Conservation (phyloP, 2,329 filamentous ascomycete species). For the Stemphylium beticola region DNA sequence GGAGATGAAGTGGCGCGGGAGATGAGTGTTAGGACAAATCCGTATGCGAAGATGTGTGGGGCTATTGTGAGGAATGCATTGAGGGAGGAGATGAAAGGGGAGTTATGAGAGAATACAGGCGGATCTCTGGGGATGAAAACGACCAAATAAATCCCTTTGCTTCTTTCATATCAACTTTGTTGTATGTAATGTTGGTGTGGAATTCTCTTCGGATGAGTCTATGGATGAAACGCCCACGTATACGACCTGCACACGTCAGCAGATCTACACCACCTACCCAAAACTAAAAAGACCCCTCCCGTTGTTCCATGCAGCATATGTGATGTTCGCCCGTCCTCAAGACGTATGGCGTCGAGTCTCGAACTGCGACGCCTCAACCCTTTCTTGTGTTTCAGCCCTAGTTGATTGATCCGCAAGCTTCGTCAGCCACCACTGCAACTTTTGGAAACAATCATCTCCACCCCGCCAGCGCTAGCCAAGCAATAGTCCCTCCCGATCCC, state of each 20-base stretch:
- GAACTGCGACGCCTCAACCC: neutral
- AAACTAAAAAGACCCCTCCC: neutral
- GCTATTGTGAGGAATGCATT: conserved; percentile 67
- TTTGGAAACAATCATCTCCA: neutral
- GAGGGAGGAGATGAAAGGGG: conserved; percentile 54
- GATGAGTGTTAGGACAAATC: conserved; percentile 66
- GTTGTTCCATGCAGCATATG: no score
- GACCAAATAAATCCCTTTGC: no score
- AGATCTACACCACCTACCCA: neutral
- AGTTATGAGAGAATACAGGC: neutral
- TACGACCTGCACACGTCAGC: neutral
- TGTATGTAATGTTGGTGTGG: no score
- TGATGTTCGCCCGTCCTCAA: no score
- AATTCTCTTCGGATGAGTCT: neutral
- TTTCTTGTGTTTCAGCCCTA: neutral
- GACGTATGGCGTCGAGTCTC: neutral
- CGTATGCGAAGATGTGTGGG: conserved; percentile 68
- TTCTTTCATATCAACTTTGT: no score
- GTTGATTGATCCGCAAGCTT: neutral
- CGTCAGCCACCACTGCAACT: neutral
- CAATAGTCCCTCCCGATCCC: neutral
- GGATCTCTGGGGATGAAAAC: neutral
- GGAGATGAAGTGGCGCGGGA: conserved; percentile 64
- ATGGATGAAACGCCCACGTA: neutral
- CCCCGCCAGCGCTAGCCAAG: neutral